Evolutionary conservation across 2,329 filamentous ascomycete species (phyloP), one percentile per base, ranked within the genome.

Genomic region (Metarhizium anisopliae): DNA sequence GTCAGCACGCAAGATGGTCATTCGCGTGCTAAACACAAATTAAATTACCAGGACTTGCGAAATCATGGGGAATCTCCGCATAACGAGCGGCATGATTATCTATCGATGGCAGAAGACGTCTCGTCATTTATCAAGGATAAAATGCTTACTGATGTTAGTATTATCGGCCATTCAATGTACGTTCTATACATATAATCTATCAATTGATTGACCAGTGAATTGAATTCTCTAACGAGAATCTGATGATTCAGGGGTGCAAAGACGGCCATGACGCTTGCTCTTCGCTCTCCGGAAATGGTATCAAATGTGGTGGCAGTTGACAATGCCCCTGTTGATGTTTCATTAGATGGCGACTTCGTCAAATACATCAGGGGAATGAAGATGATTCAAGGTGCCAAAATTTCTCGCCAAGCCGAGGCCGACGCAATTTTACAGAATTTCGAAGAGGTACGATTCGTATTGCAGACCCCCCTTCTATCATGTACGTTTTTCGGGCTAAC

Each of bases 41-140:
- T 55, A 55, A 61, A 53, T 45, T 55, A 32, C 49, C 59, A 91
- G 87, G 93, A 97, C 69, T 81, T 96, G 18, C 84, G 93, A 62
- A 97, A 97, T 67, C 93, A 97, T 74, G 93, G 93, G 65, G 87
- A 95, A 43, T 95, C 90, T 1, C 89, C 90, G 1, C 92, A 96
- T 71, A 70, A 84, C 53, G 73, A 77, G 0, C 77, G 76, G 1
- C 94, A 97, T 70, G 86, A 93, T 73, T 97, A 97, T 70, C 70
- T 73, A 1, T 79, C 83, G 49, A 91, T 97, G 81, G 90, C 93
- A 4, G 81, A 85, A 61, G 93, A 97, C 64, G 84, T 96, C 11
- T 83, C 86, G 55, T 77, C 80, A 49, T 97, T 97, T 69, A 86
- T 97, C 55, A 64, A 77, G 5, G 74, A 87, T 55, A 86, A 95